Evolutionary conservation across 192 early-diverging fungal genomes (phyloP).

Genomic region (Backusella morwellensis): DNA sequence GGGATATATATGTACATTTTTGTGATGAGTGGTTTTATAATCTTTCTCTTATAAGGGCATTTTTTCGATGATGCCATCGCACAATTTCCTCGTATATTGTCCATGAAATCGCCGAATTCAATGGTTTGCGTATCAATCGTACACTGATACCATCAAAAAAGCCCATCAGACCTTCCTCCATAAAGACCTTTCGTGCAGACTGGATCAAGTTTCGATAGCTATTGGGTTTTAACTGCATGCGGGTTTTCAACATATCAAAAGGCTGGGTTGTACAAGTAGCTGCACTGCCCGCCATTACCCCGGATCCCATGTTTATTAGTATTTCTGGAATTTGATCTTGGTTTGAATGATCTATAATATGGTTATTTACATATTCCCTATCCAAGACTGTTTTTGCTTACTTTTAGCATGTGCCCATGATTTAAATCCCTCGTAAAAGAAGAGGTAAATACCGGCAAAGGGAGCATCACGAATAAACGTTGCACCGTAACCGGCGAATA

Average conservation of each 20-base stretch:
- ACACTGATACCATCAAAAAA: conserved; percentile 86
- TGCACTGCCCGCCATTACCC: conserved; percentile 62
- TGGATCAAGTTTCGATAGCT: conserved; percentile 59
- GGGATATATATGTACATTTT: not conserved
- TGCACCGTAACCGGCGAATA: conserved; percentile 84
- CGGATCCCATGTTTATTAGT: conserved; percentile 32
- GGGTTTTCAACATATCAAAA: conserved; percentile 91
- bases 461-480: conserved; percentile 89
- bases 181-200: conserved; percentile 44
- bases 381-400: conserved; percentile 8
- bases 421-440: conserved; percentile 84
- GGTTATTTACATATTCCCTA: not conserved
- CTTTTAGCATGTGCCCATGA: conserved; percentile 30
- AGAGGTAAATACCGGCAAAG: conserved; percentile 86
- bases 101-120: conserved; percentile 87
- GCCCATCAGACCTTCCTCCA: conserved; percentile 71
- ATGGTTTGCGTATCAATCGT: conserved; percentile 77
- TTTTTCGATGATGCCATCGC: conserved; percentile 28
- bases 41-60: not conserved
- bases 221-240: conserved; percentile 83
- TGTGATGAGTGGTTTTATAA: not conserved
- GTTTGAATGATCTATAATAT: conserved; percentile 1
- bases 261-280: conserved; percentile 86
- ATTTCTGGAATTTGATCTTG: conserved; percentile 29
- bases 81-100: conserved; percentile 86